These are phyloP conservation scores for Pleodorina starrii DNA, from an alignment of 139 green algal species.

Conservation along the genomic window DNA sequence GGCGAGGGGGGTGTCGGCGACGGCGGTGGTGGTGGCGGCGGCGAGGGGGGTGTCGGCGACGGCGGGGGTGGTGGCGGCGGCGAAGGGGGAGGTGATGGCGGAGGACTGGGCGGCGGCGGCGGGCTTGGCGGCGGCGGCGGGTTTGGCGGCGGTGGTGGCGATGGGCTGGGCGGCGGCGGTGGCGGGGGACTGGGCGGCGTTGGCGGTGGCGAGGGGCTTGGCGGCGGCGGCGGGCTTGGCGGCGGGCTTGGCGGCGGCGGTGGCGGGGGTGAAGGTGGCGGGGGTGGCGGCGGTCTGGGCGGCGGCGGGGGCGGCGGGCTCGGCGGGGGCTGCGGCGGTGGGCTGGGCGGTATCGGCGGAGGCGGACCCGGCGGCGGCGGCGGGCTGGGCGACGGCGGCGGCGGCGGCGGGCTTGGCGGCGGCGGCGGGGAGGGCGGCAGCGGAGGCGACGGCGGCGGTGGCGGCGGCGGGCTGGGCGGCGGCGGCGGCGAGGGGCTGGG, in stretches of 20 bases:
- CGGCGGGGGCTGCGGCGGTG: background rate
- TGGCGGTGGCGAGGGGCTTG: background rate
- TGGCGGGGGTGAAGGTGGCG: background rate
- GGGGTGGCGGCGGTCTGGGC: background rate
- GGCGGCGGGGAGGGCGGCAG: background rate
- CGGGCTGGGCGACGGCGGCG: background rate
- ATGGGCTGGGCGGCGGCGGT: background rate
- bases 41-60: background rate
- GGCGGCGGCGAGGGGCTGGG: background rate
- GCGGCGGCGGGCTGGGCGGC: background rate
- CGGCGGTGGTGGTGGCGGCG: background rate
- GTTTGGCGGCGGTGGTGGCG: background rate
- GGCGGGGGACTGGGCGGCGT: background rate
- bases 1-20: background rate
- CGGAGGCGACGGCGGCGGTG: background rate
- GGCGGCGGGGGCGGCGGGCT: background rate
- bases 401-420: slow-evolving; percentile 7
- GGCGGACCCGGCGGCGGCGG: background rate
- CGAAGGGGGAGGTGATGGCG: background rate
- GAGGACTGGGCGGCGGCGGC: background rate
- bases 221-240: background rate
- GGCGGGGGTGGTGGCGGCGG: background rate
- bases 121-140: background rate
- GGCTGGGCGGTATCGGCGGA: background rate
- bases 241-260: background rate